Evolutionary conservation across 306 rosid genomes (phyloP), one percentile per base, ranked within the genome.

Genomic region (Gynostemma pentaphyllum): DNA sequence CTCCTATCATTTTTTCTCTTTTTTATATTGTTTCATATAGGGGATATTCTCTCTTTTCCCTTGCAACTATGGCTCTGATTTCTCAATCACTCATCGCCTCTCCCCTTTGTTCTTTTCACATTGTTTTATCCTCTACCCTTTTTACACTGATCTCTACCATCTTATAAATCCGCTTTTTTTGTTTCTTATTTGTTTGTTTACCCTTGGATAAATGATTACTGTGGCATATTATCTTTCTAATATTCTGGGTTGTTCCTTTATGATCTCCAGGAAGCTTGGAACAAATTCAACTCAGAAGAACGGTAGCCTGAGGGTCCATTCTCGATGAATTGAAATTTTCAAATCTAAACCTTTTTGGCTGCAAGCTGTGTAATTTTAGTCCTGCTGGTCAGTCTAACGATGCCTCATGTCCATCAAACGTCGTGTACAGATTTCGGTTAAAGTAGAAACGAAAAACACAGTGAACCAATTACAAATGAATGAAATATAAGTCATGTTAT

Each of bases 221-320:
- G 13, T 2, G 19, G 30, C 18, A 42, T 36, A 19, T 52, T 12
- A 46, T 13, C 71, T 27, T 22, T 62, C 28, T 56, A 21, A 10
- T 39, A 5, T 11, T 37, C 37, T 66, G 19, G 72, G 68, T 37
- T 32, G 59, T 51, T 12, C 39, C 56, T 64, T 36, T 19, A 16
- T 47, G 27, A 39, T 62, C 29, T 71, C 57, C 80, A 91, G 98
- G 98, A 91, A 77, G 98, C 96, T 53, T 91, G 98, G 98, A 85
- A 69, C 87, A 91, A 85, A 77, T 91, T 91, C 77, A 91, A 87
- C 76, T 87, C 97, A 10, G 96, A 87, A 77, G 96, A 91, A 78
- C 82, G 96, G 68, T 87, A 83, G 75, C 77, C 21, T 16, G 0
- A 41, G 50, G 21, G n/a, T n/a, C 21, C 45, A 22, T 40, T 40